phyloP scores from a whole-genome alignment of 176 grass and related monocot species.

The Carex myosuroides region DNA sequence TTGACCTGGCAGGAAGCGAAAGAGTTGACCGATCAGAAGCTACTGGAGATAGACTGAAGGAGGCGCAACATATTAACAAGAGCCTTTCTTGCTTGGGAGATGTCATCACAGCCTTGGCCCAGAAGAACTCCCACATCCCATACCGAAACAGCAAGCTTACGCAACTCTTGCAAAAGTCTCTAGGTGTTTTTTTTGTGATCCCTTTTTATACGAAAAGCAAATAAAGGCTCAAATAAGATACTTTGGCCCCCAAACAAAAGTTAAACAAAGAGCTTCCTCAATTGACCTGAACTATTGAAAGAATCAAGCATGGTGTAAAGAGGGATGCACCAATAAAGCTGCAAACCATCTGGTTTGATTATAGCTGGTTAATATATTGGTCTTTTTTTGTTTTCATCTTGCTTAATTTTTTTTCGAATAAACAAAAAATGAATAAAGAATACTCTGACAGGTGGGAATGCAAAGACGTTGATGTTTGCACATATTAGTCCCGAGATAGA shows the following conservation, averaged over 20 bases:
- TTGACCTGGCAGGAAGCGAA: conserved; percentile 95
- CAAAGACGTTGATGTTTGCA: conserved; percentile 74
- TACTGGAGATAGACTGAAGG: conserved; percentile 69
- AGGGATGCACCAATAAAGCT: not conserved
- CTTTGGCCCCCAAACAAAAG: not conserved
- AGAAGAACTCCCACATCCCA: conserved; percentile 88
- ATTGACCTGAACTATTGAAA: not conserved
- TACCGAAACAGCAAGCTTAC: conserved; percentile 96
- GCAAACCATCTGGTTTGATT: not conserved
- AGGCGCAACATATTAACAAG: conserved; percentile 85
- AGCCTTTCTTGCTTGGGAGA: conserved; percentile 88
- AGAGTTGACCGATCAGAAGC: conserved; percentile 79
- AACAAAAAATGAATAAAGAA: not conserved
- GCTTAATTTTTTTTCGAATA: not conserved
- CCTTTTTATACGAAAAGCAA: not conserved
- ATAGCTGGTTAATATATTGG: not conserved
- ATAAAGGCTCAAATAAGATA: not conserved
- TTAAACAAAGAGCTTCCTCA: not conserved
- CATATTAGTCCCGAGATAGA: conserved; percentile 71
- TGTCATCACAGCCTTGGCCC: conserved; percentile 87
- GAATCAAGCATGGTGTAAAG: not conserved
- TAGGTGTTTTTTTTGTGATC: conserved; percentile 41
- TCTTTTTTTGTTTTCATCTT: not conserved
- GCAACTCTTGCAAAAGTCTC: conserved; percentile 71
- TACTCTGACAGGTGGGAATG: conserved; percentile 48